Percentiles rank a stretch among this genome's conserved stretches.
These are phyloP conservation scores for Beauveria caledonica DNA, from an alignment of 2,329 filamentous ascomycete species.

Conservation along the genomic window DNA sequence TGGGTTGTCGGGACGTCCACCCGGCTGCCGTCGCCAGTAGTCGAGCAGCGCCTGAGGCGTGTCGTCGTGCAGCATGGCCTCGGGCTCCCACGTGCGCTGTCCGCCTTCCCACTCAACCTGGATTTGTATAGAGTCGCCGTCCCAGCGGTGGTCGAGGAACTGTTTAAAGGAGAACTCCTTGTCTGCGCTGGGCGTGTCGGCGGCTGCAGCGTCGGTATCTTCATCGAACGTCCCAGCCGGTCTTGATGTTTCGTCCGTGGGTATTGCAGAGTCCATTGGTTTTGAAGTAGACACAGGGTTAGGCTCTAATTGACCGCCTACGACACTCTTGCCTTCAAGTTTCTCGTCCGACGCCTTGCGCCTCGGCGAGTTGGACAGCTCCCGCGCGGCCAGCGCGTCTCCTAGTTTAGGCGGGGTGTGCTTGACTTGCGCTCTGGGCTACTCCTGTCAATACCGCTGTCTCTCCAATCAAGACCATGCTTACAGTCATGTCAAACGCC, in stretches of 20 bases:
- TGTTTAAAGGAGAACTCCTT: not conserved
- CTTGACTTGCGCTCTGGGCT: conserved; percentile 2
- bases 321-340: not conserved
- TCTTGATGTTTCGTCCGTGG: not conserved
- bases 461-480: not conserved
- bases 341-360: not conserved
- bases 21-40: conserved; percentile 23
- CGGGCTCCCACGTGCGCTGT: conserved; percentile 26
- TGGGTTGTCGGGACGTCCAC: conserved; percentile 26
- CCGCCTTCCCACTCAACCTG: conserved; percentile 32
- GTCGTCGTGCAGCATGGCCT: conserved; percentile 26
- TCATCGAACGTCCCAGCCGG: not conserved
- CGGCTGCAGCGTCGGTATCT: not conserved
- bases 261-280: not conserved
- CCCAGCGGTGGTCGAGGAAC: conserved; percentile 21
- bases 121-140: conserved; percentile 21
- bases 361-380: not conserved
- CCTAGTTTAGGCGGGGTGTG: not conserved
- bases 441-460: not conserved
- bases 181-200: not conserved
- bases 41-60: conserved; percentile 22
- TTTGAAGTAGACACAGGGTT: too few relatives aligned
- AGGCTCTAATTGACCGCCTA: not conserved
- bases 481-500: conserved; percentile 11
- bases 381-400: not conserved